A percentile compares a stretch with the other conserved stretches of the same genome.
These are phyloP conservation scores for Erodium texanum DNA, from an alignment of 441 rosid species.

Conservation along the genomic window DNA sequence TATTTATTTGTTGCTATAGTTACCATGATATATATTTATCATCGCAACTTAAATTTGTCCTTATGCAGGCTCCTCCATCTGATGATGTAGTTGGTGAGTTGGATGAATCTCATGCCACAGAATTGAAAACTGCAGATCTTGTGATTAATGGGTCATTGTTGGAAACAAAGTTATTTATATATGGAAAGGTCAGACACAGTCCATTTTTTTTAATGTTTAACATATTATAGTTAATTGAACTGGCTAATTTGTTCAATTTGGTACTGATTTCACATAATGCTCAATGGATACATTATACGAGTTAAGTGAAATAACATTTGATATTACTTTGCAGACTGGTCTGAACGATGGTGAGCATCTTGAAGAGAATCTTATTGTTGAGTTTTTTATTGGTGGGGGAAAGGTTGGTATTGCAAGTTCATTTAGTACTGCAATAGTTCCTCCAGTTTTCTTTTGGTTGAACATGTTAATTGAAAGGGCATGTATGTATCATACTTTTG, in stretches of 20 bases:
- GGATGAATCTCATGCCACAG: slow-evolving; percentile 32
- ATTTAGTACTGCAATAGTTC: slow-evolving; percentile 9
- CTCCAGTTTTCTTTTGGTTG: slow-evolving; percentile 8
- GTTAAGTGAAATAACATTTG: slow-evolving; percentile 2
- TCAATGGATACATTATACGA: not conserved
- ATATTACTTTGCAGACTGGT: slow-evolving; percentile 37
- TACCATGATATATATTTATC: slow-evolving; percentile 13
- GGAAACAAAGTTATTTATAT: slow-evolving; percentile 71
- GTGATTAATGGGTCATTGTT: slow-evolving; percentile 76
- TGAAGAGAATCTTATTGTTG: slow-evolving; percentile 69
- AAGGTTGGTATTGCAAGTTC: slow-evolving; percentile 56
- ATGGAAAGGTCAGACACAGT: slow-evolving; percentile 69
- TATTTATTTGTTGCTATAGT: not conserved
- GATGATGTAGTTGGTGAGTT: slow-evolving; percentile 57
- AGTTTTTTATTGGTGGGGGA: slow-evolving; percentile 88
- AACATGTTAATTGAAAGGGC: not conserved
- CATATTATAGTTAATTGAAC: not conserved
- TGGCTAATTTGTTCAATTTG: not conserved
- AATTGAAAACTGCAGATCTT: slow-evolving; percentile 65
- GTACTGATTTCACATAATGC: slow-evolving; percentile 3
- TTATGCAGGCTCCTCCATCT: slow-evolving; percentile 59
- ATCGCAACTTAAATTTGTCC: slow-evolving; percentile 17
- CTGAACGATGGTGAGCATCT: slow-evolving; percentile 37
- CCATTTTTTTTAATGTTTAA: not conserved
- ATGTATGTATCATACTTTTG: not conserved